Conservation (phyloP, 2,329 filamentous ascomycete species). For the Exophiala sp. region DNA sequence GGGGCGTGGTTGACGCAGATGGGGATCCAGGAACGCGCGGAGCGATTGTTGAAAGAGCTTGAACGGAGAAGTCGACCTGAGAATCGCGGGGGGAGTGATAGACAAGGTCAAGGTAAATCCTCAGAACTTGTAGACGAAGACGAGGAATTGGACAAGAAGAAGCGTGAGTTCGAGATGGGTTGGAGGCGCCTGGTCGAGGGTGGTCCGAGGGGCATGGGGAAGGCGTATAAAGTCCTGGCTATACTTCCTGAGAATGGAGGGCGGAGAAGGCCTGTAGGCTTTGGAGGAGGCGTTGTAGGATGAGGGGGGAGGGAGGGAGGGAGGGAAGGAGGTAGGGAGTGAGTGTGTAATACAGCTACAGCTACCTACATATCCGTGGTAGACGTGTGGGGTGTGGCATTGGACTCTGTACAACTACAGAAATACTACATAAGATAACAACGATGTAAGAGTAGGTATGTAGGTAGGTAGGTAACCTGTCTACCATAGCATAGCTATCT, state of each 20-base stretch:
- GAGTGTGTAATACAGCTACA: too few relatives aligned
- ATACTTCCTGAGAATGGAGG: conserved; percentile 77
- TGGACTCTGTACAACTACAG: too few relatives aligned
- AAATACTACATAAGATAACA: too few relatives aligned
- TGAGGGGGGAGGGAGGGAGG: too few relatives aligned
- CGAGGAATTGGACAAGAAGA: conserved; percentile 50
- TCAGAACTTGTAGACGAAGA: conserved; percentile 33
- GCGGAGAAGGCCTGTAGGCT: conserved; percentile 74
- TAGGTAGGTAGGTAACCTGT: too few relatives aligned
- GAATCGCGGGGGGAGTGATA: too few relatives aligned
- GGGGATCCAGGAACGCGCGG: conserved; percentile 74
- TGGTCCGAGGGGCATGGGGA: conserved; percentile 82
- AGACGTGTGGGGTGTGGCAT: too few relatives aligned
- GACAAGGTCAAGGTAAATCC: conserved; percentile 33
- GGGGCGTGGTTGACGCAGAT: conserved; percentile 70
- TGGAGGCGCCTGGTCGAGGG: conserved; percentile 81
- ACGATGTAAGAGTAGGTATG: too few relatives aligned
- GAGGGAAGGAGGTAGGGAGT: too few relatives aligned
- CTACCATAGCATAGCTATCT: too few relatives aligned
- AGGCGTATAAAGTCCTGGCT: conserved; percentile 86
- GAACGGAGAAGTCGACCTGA: conserved; percentile 33
- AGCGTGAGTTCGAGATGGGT: conserved; percentile 60
- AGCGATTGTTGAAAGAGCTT: conserved; percentile 53
- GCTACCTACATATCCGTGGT: too few relatives aligned
- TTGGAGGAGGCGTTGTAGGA: conserved; percentile 61